Conservation (phyloP, 1,284 basidiomycete species). For the Pterulicium gracile region DNA sequence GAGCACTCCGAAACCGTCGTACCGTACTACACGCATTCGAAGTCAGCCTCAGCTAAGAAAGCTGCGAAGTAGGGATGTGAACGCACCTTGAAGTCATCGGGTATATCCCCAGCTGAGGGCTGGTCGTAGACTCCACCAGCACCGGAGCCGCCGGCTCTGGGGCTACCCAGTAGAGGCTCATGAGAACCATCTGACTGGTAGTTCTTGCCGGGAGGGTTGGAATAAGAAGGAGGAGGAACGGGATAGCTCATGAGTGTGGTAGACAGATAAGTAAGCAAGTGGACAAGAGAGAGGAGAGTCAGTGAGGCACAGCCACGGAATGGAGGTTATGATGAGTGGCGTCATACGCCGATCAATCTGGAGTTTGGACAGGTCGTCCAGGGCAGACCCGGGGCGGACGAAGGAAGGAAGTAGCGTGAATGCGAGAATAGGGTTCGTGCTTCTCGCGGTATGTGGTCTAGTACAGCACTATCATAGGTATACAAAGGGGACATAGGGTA, state of each 20-base stretch:
- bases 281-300: background rate
- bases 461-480: too few relatives aligned
- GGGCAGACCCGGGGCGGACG: too few relatives aligned
- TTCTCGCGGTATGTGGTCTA: too few relatives aligned
- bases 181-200: conserved; percentile 22
- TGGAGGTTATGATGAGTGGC: too few relatives aligned
- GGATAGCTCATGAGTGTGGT: conserved; percentile 32
- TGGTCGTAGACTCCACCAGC: conserved; percentile 53
- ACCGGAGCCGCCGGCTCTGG: conserved; percentile 28
- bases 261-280: conserved; percentile 2
- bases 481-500: too few relatives aligned
- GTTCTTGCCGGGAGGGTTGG: conserved; percentile 23
- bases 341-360: too few relatives aligned
- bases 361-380: too few relatives aligned
- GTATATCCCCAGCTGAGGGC: conserved; percentile 56
- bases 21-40: conserved; percentile 46
- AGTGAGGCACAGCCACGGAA: conserved; percentile 1
- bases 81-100: conserved; percentile 75
- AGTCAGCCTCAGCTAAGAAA: conserved; percentile 8
- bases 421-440: too few relatives aligned
- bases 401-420: too few relatives aligned
- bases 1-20: conserved; percentile 67
- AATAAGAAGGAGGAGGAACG: conserved; percentile 44
- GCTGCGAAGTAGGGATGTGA: conserved; percentile 2
- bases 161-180: conserved; percentile 39